Evolutionary conservation across 1,284 basidiomycete genomes (phyloP), one percentile per base, ranked within the genome.

Genomic region (Paramarasmius palmivorus): DNA sequence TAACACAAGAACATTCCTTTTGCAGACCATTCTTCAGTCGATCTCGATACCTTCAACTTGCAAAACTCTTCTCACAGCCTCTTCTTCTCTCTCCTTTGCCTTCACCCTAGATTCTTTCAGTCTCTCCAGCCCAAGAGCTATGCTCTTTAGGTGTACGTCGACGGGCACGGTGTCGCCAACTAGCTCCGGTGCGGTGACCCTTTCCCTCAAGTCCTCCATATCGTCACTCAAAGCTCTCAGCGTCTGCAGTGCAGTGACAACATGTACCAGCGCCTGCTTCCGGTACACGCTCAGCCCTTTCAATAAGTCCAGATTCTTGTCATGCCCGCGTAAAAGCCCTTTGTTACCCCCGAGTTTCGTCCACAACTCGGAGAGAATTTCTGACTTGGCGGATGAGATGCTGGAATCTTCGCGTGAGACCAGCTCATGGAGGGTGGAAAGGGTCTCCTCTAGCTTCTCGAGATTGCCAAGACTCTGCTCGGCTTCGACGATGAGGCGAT

Each of bases 61-160:
- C n/a, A 76, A 55, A n/a, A 74, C 63, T 37, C 61, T 67, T 39
- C 65, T 66, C 25, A 73, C 50, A 1, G 68, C 68, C 29, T 70
- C 73, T 23, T 71, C 70, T 54, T 77, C 73, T 42, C 69, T 57
- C 53, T 57, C 68, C 58, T 65, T 72, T 7, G 77, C 75, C 39
- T 68, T 72, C n/a, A 71, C 62, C 58, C 84, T 74, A 10, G 82
- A 76, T 60, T 84, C 80, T 61, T 76, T 78, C 63, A 90, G 60
- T 61, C 87, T 75, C 58, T 86, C 78, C 59, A 90, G 61, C 9
- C 88, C 87, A 40, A 63, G 72, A 62, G 70, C 72, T 58, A 90
- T 88, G 56, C 83, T 87, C 68, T 79, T 79, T 67, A 90, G 82
- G 60, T 90, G 86, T 22, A 90, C 86, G 54, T 85, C 81, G 2